A percentile compares a stretch with the other conserved stretches of the same genome.
Conservation (phyloP, 768 basidiomycete genomes). For the Paxillus involutus region DNA sequence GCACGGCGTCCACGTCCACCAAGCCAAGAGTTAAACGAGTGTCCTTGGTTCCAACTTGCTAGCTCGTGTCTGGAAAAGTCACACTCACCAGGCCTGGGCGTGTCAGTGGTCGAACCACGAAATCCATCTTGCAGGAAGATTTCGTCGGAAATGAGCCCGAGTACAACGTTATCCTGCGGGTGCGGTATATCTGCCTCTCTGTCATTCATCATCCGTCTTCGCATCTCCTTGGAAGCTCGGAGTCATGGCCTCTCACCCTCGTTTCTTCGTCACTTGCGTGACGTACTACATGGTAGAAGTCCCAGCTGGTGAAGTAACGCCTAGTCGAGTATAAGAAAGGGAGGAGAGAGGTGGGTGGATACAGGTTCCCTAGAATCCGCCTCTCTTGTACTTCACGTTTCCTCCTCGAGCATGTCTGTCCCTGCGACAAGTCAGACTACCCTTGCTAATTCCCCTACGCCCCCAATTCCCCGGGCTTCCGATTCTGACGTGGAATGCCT, state of each 20-base stretch:
- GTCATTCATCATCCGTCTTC: too few species aligned
- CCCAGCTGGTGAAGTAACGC: neutral
- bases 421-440: conserved; percentile 1
- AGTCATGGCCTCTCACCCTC: too few species aligned
- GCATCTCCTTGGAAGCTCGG: too few species aligned
- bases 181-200: too few species aligned
- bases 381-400: conserved; percentile 1
- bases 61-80: too few species aligned
- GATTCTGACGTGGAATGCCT: neutral
- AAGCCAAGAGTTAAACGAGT: conserved; percentile 1
- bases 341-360: conserved; percentile 3
- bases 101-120: neutral
- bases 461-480: conserved; percentile 1
- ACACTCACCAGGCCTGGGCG: neutral
- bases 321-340: conserved; percentile 20
- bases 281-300: neutral
- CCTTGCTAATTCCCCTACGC: neutral
- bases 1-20: neutral
- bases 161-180: too few species aligned
- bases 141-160: too few species aligned
- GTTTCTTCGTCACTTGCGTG: neutral
- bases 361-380: neutral
- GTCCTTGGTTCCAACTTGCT: neutral
- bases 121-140: too few species aligned
- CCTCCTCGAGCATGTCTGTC: conserved; percentile 12